Percentiles rank a stretch among this genome's conserved stretches.
Conservation (phyloP, 768 basidiomycete species). For the Termitomyces sp. region DNA sequence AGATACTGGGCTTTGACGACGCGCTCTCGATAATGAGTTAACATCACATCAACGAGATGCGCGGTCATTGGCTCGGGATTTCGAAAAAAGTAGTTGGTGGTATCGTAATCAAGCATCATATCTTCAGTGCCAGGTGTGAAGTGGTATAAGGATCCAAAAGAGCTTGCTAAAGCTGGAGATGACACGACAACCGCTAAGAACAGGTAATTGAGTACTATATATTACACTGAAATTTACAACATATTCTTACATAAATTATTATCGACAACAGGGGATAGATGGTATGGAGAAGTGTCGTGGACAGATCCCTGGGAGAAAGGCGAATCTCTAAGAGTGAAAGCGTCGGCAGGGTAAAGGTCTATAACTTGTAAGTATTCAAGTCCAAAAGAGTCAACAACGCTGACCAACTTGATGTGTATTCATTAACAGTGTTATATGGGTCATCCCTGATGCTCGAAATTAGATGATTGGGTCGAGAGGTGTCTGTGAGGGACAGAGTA, state of each 20-base stretch:
- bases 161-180: slow-evolving; percentile 21
- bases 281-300: slow-evolving; percentile 14
- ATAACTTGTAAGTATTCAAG: slow-evolving; percentile 10
- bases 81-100: background rate
- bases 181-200: slow-evolving; percentile 15
- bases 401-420: slow-evolving; percentile 12
- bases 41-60: slow-evolving; percentile 19
- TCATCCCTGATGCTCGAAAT: slow-evolving; percentile 22
- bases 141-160: slow-evolving; percentile 22
- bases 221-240: slow-evolving; percentile 60
- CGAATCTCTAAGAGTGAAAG: slow-evolving; percentile 14
- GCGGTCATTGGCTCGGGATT: slow-evolving; percentile 15
- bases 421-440: slow-evolving; percentile 4
- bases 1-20: slow-evolving; percentile 69
- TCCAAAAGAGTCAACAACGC: slow-evolving; percentile 22
- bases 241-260: slow-evolving; percentile 69
- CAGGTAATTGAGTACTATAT: slow-evolving; percentile 57
- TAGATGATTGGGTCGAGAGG: slow-evolving; percentile 13
- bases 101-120: background rate
- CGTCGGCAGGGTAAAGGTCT: slow-evolving; percentile 10
- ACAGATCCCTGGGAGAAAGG: slow-evolving; percentile 18
- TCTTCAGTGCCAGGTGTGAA: slow-evolving; percentile 1
- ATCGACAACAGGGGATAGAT: slow-evolving; percentile 15
- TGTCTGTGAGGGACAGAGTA: slow-evolving; percentile 19
- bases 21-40: slow-evolving; percentile 48